Evolutionary conservation across 2,329 filamentous ascomycete genomes (phyloP).

Genomic region (Niveomyces coronatus): DNA sequence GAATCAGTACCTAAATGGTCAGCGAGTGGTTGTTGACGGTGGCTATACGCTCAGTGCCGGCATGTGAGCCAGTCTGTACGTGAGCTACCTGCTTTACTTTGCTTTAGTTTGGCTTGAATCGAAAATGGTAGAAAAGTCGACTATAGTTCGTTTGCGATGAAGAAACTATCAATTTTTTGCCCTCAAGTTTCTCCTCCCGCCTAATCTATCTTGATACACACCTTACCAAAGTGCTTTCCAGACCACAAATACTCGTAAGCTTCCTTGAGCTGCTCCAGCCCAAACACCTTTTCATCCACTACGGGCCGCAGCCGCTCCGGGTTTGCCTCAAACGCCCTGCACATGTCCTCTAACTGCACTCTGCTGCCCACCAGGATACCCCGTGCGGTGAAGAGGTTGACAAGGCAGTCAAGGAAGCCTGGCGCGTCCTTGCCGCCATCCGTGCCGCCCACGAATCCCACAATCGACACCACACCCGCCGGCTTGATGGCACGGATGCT

Average conservation of each 20-base stretch:
- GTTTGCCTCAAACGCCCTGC: conserved; percentile 35
- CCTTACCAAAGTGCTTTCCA: conserved; percentile 24
- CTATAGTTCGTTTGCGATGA: too few relatives aligned
- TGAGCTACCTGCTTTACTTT: too few relatives aligned
- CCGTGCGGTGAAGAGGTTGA: conserved; percentile 28
- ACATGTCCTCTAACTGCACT: conserved; percentile 41
- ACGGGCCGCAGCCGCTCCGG: conserved; percentile 32
- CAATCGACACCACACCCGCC: conserved; percentile 35
- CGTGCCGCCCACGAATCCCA: conserved; percentile 26
- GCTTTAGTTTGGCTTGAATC: too few relatives aligned
- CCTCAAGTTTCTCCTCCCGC: too few relatives aligned
- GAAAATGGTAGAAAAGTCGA: too few relatives aligned
- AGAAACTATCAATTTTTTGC: too few relatives aligned
- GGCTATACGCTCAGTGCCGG: conserved; percentile 32
- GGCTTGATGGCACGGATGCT: conserved; percentile 33
- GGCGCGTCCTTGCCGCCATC: conserved; percentile 18
- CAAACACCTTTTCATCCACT: conserved; percentile 33
- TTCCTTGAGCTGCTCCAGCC: conserved; percentile 27
- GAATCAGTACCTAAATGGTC: conserved; percentile 35
- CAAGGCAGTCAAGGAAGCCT: conserved; percentile 24
- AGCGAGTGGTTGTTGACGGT: conserved; percentile 34
- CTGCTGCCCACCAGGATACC: conserved; percentile 37
- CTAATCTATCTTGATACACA: conserved; percentile 14
- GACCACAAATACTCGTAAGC: conserved; percentile 19
- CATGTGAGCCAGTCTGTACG: too few relatives aligned